Evolutionary conservation across 768 basidiomycete species (phyloP).

Genomic region (Leccinellum luteum): DNA sequence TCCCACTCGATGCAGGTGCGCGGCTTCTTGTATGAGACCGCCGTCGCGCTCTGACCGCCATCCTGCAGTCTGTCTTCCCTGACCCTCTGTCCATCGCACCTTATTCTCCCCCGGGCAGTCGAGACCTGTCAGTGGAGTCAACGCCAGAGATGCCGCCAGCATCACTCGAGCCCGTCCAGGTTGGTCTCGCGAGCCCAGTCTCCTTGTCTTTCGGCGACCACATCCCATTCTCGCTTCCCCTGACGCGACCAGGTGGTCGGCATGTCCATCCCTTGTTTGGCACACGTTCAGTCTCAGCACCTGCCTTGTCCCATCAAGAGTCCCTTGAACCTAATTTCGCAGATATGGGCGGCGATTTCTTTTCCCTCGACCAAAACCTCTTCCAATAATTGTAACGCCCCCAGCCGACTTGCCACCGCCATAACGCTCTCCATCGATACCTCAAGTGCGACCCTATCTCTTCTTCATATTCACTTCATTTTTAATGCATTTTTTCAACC

Average conservation of each 20-base stretch:
- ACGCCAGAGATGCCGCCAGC: slow-evolving; percentile 46
- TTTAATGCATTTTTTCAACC: slow-evolving; percentile 32
- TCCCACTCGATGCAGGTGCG: slow-evolving; percentile 29
- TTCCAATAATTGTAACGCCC: slow-evolving; percentile 41
- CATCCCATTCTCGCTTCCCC: slow-evolving; percentile 20
- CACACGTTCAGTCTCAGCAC: slow-evolving; percentile 44
- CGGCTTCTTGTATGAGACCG: neutral
- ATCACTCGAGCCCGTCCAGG: slow-evolving; percentile 39
- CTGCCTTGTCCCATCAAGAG: slow-evolving; percentile 30
- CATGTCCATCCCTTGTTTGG: slow-evolving; percentile 32
- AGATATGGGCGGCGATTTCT: slow-evolving; percentile 33
- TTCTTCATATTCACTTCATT: slow-evolving; percentile 23
- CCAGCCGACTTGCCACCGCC: slow-evolving; percentile 13
- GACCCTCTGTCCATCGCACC: slow-evolving; percentile 54
- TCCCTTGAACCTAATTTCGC: slow-evolving; percentile 43
- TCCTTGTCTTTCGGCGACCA: slow-evolving; percentile 37
- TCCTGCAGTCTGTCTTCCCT: slow-evolving; percentile 33
- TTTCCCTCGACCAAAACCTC: slow-evolving; percentile 45
- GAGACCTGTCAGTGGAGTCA: slow-evolving; percentile 53
- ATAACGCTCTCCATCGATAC: slow-evolving; percentile 26
- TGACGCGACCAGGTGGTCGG: slow-evolving; percentile 21
- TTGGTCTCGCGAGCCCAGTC: slow-evolving; percentile 38
- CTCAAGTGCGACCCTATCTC: slow-evolving; percentile 30
- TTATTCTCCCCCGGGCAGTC: slow-evolving; percentile 44
- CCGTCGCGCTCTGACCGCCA: slow-evolving; percentile 23